These are phyloP conservation scores for Microstegium vimineum DNA, from an alignment of 176 grass and related monocot genomes.

Conservation along the genomic window DNA sequence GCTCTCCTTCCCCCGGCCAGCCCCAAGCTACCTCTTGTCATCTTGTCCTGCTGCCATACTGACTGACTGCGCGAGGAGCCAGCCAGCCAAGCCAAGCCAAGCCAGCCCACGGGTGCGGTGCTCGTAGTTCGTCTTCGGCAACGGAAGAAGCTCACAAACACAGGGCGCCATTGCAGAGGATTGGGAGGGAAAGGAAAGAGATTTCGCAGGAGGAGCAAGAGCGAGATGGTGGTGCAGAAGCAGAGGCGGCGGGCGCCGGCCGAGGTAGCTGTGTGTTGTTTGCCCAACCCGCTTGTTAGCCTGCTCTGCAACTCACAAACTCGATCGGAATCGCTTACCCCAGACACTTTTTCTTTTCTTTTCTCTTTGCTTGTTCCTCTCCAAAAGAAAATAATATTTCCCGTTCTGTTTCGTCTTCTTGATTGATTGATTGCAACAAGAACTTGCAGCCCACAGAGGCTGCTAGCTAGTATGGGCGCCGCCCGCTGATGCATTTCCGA, in stretches of 20 bases:
- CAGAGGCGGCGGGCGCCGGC: slow-evolving; percentile 54
- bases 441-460: neutral
- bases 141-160: neutral
- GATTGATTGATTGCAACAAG: neutral
- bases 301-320: neutral
- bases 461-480: neutral
- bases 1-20: too few relatives aligned
- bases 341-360: neutral
- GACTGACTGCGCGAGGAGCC: neutral
- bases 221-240: slow-evolving; percentile 33
- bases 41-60: neutral
- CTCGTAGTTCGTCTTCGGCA: too few relatives aligned
- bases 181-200: neutral
- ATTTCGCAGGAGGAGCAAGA: too few relatives aligned
- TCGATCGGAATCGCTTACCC: neutral
- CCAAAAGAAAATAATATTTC: neutral
- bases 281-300: neutral
- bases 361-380: neutral
- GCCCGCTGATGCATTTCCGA: neutral
- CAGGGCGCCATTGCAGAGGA: neutral
- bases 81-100: too few relatives aligned
- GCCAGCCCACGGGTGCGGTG: too few relatives aligned
- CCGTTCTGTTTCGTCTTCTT: neutral
- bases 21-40: neutral
- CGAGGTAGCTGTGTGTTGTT: slow-evolving; percentile 26